A percentile compares a stretch with the other conserved stretches of the same genome.
These are phyloP conservation scores for Epicoccum nigrum DNA, from an alignment of 2,329 filamentous ascomycete genomes.

Conservation along the genomic window DNA sequence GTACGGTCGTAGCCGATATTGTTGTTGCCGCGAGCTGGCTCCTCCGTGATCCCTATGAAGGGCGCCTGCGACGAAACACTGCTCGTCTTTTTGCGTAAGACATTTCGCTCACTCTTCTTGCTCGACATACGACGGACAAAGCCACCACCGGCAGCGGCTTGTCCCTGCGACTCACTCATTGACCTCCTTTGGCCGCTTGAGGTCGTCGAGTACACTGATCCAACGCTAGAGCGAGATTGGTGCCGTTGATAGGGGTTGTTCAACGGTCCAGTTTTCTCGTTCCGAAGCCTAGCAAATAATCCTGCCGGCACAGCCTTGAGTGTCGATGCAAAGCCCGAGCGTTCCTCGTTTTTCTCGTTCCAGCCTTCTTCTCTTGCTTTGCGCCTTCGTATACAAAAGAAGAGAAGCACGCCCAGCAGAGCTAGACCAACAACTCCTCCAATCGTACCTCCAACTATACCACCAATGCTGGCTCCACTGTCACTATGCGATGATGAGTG, in stretches of 20 bases:
- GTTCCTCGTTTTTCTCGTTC: constrained; percentile 25
- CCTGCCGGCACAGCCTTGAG: constrained; percentile 30
- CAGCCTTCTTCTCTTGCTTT: constrained; percentile 30
- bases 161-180: constrained; percentile 37
- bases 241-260: constrained; percentile 40
- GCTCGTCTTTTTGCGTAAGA: constrained; percentile 39
- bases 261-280: constrained; percentile 33
- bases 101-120: constrained; percentile 39
- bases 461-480: constrained; percentile 29
- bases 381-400: constrained; percentile 42
- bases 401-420: constrained; percentile 39
- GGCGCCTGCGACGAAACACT: constrained; percentile 34
- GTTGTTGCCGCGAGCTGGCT: constrained; percentile 30
- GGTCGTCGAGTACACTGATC: constrained; percentile 41
- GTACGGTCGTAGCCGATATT: constrained; percentile 34
- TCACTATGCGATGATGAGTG: constrained; percentile 5
- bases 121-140: constrained; percentile 42
- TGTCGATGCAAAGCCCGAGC: constrained; percentile 24
- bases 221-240: constrained; percentile 36
- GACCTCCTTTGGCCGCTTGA: constrained; percentile 34
- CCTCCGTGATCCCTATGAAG: constrained; percentile 38
- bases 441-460: constrained; percentile 44
- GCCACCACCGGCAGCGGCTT: constrained; percentile 17
- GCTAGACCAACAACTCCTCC: constrained; percentile 43
- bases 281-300: constrained; percentile 37